These are phyloP conservation scores for Solanum hybrid DNA, from an alignment of 305 asterid genomes.

Conservation along the genomic window DNA sequence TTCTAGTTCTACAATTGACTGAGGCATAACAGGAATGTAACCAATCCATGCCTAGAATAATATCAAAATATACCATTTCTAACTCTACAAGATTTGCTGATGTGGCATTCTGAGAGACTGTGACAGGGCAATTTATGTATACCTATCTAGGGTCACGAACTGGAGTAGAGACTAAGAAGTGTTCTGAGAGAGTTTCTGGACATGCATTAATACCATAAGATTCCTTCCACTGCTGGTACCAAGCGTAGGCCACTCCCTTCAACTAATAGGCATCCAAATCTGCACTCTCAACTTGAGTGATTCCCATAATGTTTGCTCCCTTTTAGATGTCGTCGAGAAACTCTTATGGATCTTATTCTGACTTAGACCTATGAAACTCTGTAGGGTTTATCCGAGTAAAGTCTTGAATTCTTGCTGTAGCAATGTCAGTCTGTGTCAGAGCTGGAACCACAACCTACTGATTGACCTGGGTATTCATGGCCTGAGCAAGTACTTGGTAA, in stretches of 20 bases:
- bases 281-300: background rate
- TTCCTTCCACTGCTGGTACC: background rate
- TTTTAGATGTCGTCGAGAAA: background rate
- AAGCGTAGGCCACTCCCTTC: background rate
- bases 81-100: no score
- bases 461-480: background rate
- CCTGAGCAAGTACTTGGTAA: background rate
- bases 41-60: background rate
- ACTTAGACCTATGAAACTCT: background rate
- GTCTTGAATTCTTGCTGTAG: background rate
- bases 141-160: background rate
- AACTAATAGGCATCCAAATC: background rate
- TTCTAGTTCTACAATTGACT: no score
- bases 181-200: no score
- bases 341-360: background rate
- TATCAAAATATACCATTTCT: no score
- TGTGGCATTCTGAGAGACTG: background rate
- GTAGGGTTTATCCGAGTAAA: background rate
- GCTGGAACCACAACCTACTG: no score
- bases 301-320: background rate
- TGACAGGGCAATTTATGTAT: background rate
- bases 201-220: no score
- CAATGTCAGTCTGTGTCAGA: background rate
- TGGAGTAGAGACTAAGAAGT: background rate
- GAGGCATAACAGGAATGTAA: background rate